Conservation (phyloP, 106 monocot genomes). For the Amphibolis antarctica region DNA sequence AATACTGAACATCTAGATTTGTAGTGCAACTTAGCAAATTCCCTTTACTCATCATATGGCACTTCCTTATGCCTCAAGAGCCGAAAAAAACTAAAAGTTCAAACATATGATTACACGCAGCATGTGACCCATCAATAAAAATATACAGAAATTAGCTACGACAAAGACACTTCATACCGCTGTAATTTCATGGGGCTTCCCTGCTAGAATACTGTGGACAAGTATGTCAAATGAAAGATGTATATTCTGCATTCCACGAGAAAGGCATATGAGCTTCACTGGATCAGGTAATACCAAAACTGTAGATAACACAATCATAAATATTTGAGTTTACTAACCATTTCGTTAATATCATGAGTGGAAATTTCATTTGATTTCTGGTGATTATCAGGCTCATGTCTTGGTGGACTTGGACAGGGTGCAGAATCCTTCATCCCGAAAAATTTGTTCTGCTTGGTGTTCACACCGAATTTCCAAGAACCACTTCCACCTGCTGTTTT, state of each 20-base stretch:
- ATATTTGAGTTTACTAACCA: conserved; percentile 37
- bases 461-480: conserved; percentile 53
- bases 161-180: not conserved
- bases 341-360: conserved; percentile 38
- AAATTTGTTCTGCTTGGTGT: conserved; percentile 39
- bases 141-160: not conserved
- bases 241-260: conserved; percentile 25
- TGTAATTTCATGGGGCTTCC: not conserved
- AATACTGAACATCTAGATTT: too few species aligned
- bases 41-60: too few species aligned
- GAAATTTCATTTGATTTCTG: conserved; percentile 22
- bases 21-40: too few species aligned
- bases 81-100: too few species aligned
- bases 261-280: not conserved
- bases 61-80: too few species aligned
- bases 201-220: conserved; percentile 1
- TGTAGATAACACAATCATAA: not conserved
- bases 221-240: conserved; percentile 55
- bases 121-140: not conserved
- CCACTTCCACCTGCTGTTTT: conserved; percentile 53
- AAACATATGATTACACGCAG: too few species aligned
- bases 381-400: conserved; percentile 29
- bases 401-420: conserved; percentile 41
- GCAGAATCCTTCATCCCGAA: conserved; percentile 65
- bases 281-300: not conserved